These are phyloP conservation scores for Tribonema minus DNA, from an alignment of 108 stramenopile genomes.

Conservation along the genomic window DNA sequence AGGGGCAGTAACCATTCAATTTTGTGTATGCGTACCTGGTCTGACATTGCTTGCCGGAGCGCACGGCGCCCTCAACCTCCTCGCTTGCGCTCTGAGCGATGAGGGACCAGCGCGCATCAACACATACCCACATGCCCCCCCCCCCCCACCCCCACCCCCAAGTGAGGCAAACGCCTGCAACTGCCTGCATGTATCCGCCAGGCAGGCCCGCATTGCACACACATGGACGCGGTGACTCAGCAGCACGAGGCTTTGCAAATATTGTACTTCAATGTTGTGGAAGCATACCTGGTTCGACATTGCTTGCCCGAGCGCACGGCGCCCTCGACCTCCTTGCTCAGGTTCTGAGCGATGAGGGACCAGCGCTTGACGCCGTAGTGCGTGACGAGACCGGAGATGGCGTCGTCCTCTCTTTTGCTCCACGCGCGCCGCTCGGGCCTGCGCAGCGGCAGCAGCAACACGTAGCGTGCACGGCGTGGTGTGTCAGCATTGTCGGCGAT, in stretches of 20 bases:
- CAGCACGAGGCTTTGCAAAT: too few species aligned
- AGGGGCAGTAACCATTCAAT: background rate
- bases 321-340: conserved; percentile 36
- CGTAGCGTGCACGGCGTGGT: too few species aligned
- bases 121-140: background rate
- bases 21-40: background rate
- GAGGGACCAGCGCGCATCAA: background rate
- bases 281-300: conserved; percentile 48
- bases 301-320: conserved; percentile 52
- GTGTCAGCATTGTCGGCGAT: too few species aligned
- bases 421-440: conserved; percentile 6
- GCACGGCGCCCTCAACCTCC: too few species aligned
- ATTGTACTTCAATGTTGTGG: too few species aligned
- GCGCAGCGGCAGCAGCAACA: too few species aligned
- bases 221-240: too few species aligned
- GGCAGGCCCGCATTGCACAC: too few species aligned
- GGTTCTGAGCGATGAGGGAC: conserved; percentile 33
- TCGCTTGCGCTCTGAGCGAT: background rate
- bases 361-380: conserved; percentile 32
- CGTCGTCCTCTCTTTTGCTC: conserved; percentile 11
- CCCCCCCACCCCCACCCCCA: background rate
- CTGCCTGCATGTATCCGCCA: too few species aligned
- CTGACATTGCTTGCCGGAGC: too few species aligned
- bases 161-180: background rate
- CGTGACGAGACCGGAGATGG: background rate